These are phyloP conservation scores for Paxillus involutus DNA, from an alignment of 768 basidiomycete genomes.

Conservation along the genomic window DNA sequence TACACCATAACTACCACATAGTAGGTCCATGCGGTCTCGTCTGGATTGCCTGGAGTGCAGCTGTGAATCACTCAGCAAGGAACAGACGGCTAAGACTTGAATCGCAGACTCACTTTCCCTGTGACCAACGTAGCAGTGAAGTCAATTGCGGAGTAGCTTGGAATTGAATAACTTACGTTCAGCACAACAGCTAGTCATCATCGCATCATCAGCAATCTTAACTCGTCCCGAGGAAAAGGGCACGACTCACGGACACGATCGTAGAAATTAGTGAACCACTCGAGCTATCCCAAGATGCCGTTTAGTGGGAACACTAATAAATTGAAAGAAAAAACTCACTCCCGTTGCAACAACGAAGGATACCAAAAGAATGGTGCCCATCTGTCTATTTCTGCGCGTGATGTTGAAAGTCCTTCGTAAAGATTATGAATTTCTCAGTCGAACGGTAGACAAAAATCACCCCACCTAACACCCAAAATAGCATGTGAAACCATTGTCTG, in stretches of 20 bases:
- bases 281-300: constrained; percentile 36
- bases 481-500: constrained; percentile 66
- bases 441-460: neutral
- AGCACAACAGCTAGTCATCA: constrained; percentile 15
- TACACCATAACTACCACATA: constrained; percentile 59
- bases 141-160: constrained; percentile 1
- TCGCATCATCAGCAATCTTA: constrained; percentile 5
- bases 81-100: neutral
- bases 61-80: constrained; percentile 31
- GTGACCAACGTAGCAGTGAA: constrained; percentile 5
- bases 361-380: constrained; percentile 41
- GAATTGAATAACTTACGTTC: constrained; percentile 18
- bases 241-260: constrained; percentile 46
- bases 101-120: constrained; percentile 36
- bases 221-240: constrained; percentile 3
- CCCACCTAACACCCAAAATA: constrained; percentile 62
- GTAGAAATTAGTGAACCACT: constrained; percentile 58
- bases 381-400: constrained; percentile 42
- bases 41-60: constrained; percentile 42
- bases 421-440: neutral
- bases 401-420: constrained; percentile 54
- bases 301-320: neutral
- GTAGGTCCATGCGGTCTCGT: constrained; percentile 48
- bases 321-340: constrained; percentile 33
- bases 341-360: constrained; percentile 42